Percentiles rank a stretch among this genome's conserved stretches.
Evolutionary conservation across 495 filamentous ascomycete genomes (phyloP).

Genomic region (Xylaria bambusicola): DNA sequence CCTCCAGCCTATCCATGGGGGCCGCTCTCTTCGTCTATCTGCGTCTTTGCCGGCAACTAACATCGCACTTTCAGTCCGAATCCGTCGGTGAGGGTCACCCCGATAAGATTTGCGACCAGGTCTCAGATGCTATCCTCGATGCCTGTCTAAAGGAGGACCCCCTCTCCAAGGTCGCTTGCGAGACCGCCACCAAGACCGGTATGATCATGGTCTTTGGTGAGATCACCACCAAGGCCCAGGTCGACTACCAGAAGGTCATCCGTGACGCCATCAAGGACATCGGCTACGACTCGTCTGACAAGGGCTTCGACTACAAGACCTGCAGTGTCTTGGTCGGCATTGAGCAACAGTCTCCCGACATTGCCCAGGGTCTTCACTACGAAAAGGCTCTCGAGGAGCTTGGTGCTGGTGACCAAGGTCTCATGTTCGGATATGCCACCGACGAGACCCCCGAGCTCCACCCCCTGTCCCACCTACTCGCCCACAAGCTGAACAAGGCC

Average conservation of each 20-base stretch:
- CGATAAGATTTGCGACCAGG: conserved; percentile 98
- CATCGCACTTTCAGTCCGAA: conserved; percentile 66
- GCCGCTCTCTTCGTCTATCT: too few species aligned
- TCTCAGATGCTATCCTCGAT: conserved; percentile 98
- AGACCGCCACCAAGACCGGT: conserved; percentile 98
- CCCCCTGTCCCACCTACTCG: conserved; percentile 86
- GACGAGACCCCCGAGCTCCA: conserved; percentile 98
- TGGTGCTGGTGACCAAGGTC: conserved; percentile 98
- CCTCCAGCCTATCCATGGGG: too few species aligned
- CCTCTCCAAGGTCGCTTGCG: conserved; percentile 97
- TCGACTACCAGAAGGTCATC: conserved; percentile 98
- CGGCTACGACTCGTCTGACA: conserved; percentile 92
- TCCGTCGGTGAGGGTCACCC: conserved; percentile 97
- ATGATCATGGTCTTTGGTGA: conserved; percentile 99
- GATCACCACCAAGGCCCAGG: conserved; percentile 91
- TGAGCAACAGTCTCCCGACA: conserved; percentile 98
- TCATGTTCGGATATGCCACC: conserved; percentile 99
- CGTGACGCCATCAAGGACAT: conserved; percentile 96
- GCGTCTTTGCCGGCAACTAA: too few species aligned
- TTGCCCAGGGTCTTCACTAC: conserved; percentile 96
- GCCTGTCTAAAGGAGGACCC: conserved; percentile 92
- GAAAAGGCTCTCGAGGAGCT: conserved; percentile 96
- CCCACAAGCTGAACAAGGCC: conserved; percentile 92
- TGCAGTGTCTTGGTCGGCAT: conserved; percentile 98
- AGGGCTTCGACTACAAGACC: conserved; percentile 99